Base-by-base conservation (phyloP, 257 asterid genomes). In the Datura wrightii region DNA sequence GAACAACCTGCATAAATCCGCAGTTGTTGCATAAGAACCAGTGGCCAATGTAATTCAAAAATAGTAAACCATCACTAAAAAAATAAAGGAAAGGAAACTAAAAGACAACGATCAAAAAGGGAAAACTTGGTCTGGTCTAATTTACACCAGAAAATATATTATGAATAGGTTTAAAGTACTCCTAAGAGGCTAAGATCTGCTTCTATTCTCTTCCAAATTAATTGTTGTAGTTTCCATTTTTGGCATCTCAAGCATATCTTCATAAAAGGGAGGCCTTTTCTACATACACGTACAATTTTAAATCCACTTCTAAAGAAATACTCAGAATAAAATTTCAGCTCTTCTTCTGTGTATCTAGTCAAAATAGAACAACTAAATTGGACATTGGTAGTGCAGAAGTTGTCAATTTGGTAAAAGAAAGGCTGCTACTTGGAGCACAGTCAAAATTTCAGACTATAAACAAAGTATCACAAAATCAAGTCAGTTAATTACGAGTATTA, bases 1-100 rank as follows among this genome's bases (percentile, higher is more conserved):
- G 94, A 92, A 91, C 91, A 97, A 97, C 98, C 99, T 97, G 90
- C 97, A 94, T 91, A 88, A 88, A 86, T 83, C 86, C 69, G 0
- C 24, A 70, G 18, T 24, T 76, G 60, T 85, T 85, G 72, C 65
- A 84, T 88, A 53, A 86, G 88, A 86, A 81, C 66, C 16, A 62
- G 85, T 39, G 79, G 66, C 37, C 65, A 48, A 76, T 15, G 41
- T 87, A 82, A 81, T 19, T 79, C 41, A 70, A 87, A 52, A 42
- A 16, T 84, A 85, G 6, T 31, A 76, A 50, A 48, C 44, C 11
- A 76, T 76, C 44, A 76, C 24, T 13, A 76, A 19, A 48, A 48
- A 8, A 67, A 48, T 19, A 74, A 76, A 76, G 42, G 24, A 48
- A 50, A 76, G 44, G 62, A 13, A 13, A 76, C 18, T 24, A 74